Conservation (phyloP, 192 early-diverging fungal species). For the Backusella sp. region DNA sequence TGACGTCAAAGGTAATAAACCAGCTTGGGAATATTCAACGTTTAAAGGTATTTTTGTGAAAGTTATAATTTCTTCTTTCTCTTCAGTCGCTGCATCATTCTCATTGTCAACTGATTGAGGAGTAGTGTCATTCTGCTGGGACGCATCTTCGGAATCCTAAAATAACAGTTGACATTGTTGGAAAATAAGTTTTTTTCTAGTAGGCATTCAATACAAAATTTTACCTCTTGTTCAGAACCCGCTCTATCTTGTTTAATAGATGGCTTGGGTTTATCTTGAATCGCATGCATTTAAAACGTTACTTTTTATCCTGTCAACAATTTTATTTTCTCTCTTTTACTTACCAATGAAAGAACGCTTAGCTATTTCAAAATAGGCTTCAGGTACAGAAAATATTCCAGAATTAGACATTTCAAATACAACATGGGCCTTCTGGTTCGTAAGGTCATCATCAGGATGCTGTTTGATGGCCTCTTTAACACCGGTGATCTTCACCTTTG, state of each 20-base stretch:
- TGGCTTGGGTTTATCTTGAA: conserved; percentile 56
- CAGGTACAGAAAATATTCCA: conserved; percentile 64
- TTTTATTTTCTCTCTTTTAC: background rate
- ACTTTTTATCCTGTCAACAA: no score
- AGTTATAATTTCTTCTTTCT: conserved; percentile 12
- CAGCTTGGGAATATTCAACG: conserved; percentile 27
- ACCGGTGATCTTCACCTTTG: conserved; percentile 64
- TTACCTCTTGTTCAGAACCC: background rate
- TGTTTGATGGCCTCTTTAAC: conserved; percentile 65
- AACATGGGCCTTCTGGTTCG: conserved; percentile 77
- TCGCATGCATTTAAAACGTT: background rate
- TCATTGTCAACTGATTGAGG: conserved; percentile 34
- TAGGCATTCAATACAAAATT: background rate
- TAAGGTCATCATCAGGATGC: conserved; percentile 55
- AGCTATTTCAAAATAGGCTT: conserved; percentile 51
- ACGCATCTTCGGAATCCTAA: background rate
- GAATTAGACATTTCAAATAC: conserved; percentile 78
- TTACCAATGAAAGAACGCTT: conserved; percentile 37
- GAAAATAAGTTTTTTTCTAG: no score
- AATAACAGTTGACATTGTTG: background rate
- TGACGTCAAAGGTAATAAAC: conserved; percentile 19
- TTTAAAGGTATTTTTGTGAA: conserved; percentile 16
- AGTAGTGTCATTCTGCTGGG: conserved; percentile 27
- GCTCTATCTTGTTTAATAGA: conserved; percentile 50
- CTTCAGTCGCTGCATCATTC: conserved; percentile 30